Conservation (phyloP, 495 filamentous ascomycete species). For the Venustampulla echinocandica region DNA sequence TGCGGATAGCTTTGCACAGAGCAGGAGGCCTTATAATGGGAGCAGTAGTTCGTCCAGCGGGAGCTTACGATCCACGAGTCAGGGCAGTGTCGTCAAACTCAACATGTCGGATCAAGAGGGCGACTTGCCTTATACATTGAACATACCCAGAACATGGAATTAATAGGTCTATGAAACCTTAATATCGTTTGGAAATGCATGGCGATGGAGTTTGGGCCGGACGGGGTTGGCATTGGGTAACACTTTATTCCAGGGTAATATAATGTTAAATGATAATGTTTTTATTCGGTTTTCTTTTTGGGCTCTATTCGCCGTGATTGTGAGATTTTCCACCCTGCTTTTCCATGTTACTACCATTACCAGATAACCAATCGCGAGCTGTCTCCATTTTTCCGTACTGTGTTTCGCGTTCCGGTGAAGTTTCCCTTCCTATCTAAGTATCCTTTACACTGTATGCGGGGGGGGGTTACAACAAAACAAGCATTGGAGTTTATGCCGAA, state of each 20-base stretch:
- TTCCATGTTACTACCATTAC: too few relatives aligned
- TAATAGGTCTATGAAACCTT: background rate
- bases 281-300: background rate
- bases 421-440: too few relatives aligned
- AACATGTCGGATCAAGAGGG: constrained; percentile 13
- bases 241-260: background rate
- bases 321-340: too few relatives aligned
- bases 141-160: constrained; percentile 5
- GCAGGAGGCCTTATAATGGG: constrained; percentile 29
- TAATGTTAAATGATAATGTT: constrained; percentile 19
- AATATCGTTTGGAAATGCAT: background rate
- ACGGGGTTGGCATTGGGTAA: background rate
- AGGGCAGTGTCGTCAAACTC: constrained; percentile 20
- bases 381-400: too few relatives aligned
- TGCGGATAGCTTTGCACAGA: constrained; percentile 35
- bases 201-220: constrained; percentile 2
- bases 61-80: constrained; percentile 30
- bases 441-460: too few relatives aligned
- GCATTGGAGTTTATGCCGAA: too few relatives aligned
- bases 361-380: too few relatives aligned
- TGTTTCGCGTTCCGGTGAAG: too few relatives aligned
- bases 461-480: too few relatives aligned
- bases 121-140: constrained; percentile 18
- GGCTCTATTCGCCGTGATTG: too few relatives aligned
- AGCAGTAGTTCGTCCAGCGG: constrained; percentile 29